Percentiles rank a stretch among this genome's conserved stretches.
These are phyloP conservation scores for Trametes villosa DNA, from an alignment of 768 basidiomycete species.

Conservation along the genomic window DNA sequence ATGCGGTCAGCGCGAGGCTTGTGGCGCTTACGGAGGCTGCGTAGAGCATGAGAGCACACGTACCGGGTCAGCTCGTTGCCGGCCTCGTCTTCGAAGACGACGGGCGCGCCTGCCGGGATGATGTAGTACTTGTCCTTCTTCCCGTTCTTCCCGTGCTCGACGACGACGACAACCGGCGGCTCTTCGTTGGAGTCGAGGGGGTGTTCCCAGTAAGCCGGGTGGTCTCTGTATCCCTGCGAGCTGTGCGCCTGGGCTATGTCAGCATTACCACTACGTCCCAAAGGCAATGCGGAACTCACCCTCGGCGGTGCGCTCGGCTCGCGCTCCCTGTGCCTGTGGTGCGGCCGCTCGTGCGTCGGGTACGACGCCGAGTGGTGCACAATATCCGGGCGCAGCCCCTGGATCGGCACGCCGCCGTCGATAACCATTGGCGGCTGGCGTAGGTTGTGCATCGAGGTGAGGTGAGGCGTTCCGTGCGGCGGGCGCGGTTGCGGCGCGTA, in stretches of 20 bases:
- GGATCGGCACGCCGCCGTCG: constrained; percentile 15
- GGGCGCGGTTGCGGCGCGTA: constrained; percentile 22
- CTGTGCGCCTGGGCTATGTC: background rate
- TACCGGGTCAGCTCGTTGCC: constrained; percentile 70
- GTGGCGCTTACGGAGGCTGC: too few relatives aligned
- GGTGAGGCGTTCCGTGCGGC: constrained; percentile 9
- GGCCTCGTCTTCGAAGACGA: constrained; percentile 68
- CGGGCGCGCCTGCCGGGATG: constrained; percentile 64
- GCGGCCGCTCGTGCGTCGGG: constrained; percentile 7
- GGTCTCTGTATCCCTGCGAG: constrained; percentile 10
- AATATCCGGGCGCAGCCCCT: constrained; percentile 29
- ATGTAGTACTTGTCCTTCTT: constrained; percentile 53
- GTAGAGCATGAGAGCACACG: background rate
- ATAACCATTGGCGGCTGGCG: constrained; percentile 30
- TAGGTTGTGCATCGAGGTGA: constrained; percentile 14
- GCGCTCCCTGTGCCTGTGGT: constrained; percentile 13
- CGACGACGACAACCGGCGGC: constrained; percentile 35
- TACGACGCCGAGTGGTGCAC: constrained; percentile 21
- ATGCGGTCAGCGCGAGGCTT: background rate
- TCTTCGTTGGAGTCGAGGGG: constrained; percentile 27
- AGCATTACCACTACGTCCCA: too few relatives aligned
- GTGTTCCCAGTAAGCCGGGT: constrained; percentile 20
- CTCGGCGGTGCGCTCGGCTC: constrained; percentile 16
- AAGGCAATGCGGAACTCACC: background rate
- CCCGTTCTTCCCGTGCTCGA: constrained; percentile 34